These are phyloP conservation scores for Amanita phalloides DNA, from an alignment of 768 basidiomycete genomes.

Conservation along the genomic window DNA sequence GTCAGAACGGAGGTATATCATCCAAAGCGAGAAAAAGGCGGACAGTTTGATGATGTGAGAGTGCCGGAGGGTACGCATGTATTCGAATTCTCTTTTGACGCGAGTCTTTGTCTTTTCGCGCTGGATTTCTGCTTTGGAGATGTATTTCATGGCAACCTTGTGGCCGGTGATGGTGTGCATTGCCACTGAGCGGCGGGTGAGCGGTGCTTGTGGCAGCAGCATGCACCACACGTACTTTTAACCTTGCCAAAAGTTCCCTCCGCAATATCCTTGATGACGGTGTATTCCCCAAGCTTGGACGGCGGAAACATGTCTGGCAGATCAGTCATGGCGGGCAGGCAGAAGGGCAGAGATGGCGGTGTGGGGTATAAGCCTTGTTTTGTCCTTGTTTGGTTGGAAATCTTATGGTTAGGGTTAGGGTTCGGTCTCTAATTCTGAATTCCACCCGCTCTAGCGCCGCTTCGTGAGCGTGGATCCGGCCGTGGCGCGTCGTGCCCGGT, in stretches of 20 bases:
- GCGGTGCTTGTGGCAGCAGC: constrained; percentile 9
- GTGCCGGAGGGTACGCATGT: constrained; percentile 88
- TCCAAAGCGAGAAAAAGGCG: constrained; percentile 15
- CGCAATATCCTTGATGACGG: constrained; percentile 78
- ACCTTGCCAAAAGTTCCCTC: constrained; percentile 99
- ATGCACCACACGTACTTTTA: constrained; percentile 63
- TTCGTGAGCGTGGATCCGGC: no score
- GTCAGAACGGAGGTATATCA: constrained; percentile 6
- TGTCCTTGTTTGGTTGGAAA: not conserved
- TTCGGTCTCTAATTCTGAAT: not conserved
- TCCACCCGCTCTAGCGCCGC: not conserved
- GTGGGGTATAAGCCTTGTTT: constrained; percentile 17
- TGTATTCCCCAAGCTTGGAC: constrained; percentile 86
- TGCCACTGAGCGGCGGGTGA: constrained; percentile 51
- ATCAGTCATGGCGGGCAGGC: constrained; percentile 20
- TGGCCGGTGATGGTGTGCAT: constrained; percentile 91
- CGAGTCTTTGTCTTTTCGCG: constrained; percentile 86
- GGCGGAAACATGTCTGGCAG: constrained; percentile 32
- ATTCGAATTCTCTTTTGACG: constrained; percentile 93
- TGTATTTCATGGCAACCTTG: constrained; percentile 95
- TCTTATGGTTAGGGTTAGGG: constrained; percentile 5
- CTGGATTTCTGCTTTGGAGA: constrained; percentile 89
- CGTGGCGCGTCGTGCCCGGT: no score
- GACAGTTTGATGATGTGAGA: constrained; percentile 98
- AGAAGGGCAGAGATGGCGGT: constrained; percentile 16